A percentile compares a stretch with the other conserved stretches of the same genome.
Evolutionary conservation across 257 asterid species (phyloP).

Genomic region (Phtheirospermum japonicum): DNA sequence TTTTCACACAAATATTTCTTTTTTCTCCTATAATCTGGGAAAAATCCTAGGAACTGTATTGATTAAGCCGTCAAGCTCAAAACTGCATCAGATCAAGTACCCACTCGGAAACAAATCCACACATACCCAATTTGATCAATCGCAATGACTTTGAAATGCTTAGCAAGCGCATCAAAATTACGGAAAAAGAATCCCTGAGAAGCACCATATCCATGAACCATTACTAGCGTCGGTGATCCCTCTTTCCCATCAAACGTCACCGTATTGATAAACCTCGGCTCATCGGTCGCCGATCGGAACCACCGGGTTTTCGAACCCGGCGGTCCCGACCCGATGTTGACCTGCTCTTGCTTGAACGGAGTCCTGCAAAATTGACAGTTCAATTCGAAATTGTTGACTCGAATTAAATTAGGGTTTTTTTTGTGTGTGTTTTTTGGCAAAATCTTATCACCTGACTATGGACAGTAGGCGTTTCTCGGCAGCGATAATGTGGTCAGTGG

Average conservation of each 20-base stretch:
- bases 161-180: neutral
- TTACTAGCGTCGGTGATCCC: neutral
- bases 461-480: conserved; percentile 78
- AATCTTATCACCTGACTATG: conserved; percentile 30
- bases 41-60: too few species aligned
- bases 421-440: neutral
- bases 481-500: conserved; percentile 70
- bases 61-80: too few species aligned
- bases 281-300: neutral
- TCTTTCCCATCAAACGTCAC: neutral
- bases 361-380: conserved; percentile 41
- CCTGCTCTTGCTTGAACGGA: conserved; percentile 37
- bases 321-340: neutral
- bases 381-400: neutral
- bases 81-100: too few species aligned
- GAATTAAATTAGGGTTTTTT: neutral
- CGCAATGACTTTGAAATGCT: conserved; percentile 1
- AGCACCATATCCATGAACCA: conserved; percentile 1
- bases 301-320: neutral
- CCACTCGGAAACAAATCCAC: neutral
- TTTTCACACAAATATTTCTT: too few species aligned
- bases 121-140: neutral
- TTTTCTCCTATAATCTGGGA: neutral
- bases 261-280: conserved; percentile 29
- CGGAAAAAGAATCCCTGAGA: conserved; percentile 4